Evolutionary conservation across 805 yeast species (phyloP).

Genomic region (Teunomyces panamensis): DNA sequence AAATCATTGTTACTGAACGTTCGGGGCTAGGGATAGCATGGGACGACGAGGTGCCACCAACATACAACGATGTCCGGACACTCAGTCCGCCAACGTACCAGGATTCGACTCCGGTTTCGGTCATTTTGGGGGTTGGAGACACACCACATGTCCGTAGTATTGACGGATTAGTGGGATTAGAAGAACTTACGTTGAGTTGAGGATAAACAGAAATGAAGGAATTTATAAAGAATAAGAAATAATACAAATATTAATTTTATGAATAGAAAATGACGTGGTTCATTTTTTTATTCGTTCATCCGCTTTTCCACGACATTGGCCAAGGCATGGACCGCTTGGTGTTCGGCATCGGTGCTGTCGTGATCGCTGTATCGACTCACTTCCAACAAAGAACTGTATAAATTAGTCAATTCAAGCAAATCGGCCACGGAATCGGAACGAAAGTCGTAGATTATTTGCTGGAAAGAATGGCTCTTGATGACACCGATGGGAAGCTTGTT

Average conservation of each 20-base stretch:
- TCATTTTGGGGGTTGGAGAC: constrained; percentile 42
- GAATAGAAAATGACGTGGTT: too few relatives aligned
- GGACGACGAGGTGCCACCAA: constrained; percentile 99
- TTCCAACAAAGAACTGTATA: constrained; percentile 45
- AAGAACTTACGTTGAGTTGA: constrained; percentile 15
- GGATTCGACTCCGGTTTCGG: constrained; percentile 27
- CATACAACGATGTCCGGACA: constrained; percentile 79
- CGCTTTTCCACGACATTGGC: constrained; percentile 12
- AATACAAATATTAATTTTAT: too few relatives aligned
- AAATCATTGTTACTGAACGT: constrained; percentile 77
- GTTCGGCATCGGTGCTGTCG: constrained; percentile 5
- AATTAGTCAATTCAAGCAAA: constrained; percentile 43
- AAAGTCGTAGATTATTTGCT: constrained; percentile 49
- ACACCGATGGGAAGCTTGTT: constrained; percentile 48
- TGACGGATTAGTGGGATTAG: constrained; percentile 28
- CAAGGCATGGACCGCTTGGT: constrained; percentile 11
- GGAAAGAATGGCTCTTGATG: constrained; percentile 50
- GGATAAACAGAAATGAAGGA: too few relatives aligned
- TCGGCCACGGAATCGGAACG: constrained; percentile 48
- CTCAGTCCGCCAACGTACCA: constrained; percentile 83
- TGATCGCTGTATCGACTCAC: constrained; percentile 11
- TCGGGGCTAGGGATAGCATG: constrained; percentile 96
- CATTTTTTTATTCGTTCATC: not conserved
- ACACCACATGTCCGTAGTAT: constrained; percentile 36
- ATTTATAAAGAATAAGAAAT: too few relatives aligned